Conservation (phyloP, 1,139 yeast genomes). For the Candida freyschussii region DNA sequence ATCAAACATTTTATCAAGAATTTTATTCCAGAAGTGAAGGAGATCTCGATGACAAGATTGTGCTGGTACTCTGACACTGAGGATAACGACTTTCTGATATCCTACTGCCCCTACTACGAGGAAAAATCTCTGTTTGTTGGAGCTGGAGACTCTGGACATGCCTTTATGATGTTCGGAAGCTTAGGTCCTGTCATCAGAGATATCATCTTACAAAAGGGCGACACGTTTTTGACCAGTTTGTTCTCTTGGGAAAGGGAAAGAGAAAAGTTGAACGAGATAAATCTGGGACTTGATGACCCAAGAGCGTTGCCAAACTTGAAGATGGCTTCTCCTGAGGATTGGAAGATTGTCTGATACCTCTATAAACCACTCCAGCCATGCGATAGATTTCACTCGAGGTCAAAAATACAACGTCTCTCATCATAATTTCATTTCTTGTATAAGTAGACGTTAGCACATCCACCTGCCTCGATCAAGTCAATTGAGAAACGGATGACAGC, state of each 20-base stretch:
- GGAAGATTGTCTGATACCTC: no score
- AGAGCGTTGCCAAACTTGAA: conserved; percentile 21
- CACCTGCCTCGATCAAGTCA: no score
- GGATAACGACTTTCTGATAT: conserved; percentile 39
- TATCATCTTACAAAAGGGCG: conserved; percentile 17
- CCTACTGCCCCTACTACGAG: conserved; percentile 32
- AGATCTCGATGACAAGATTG: conserved; percentile 17
- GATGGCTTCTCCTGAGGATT: conserved; percentile 25
- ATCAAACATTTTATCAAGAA: conserved; percentile 25
- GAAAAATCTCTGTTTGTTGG: conserved; percentile 32
- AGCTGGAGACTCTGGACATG: conserved; percentile 43
- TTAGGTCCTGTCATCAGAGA: conserved; percentile 28
- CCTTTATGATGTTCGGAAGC: conserved; percentile 37
- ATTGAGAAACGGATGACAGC: no score
- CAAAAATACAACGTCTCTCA: no score
- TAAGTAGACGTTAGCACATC: no score
- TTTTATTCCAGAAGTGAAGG: conserved; percentile 22
- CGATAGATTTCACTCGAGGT: no score
- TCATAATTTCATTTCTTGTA: no score
- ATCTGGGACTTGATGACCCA: conserved; percentile 24
- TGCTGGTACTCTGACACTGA: conserved; percentile 43
- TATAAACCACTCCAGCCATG: no score
- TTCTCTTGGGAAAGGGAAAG: conserved; percentile 27
- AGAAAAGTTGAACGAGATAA: conserved; percentile 22
- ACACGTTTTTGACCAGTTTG: conserved; percentile 17